These are phyloP conservation scores for Diaporthe sp. DNA, from an alignment of 2,329 filamentous ascomycete genomes.

Conservation along the genomic window DNA sequence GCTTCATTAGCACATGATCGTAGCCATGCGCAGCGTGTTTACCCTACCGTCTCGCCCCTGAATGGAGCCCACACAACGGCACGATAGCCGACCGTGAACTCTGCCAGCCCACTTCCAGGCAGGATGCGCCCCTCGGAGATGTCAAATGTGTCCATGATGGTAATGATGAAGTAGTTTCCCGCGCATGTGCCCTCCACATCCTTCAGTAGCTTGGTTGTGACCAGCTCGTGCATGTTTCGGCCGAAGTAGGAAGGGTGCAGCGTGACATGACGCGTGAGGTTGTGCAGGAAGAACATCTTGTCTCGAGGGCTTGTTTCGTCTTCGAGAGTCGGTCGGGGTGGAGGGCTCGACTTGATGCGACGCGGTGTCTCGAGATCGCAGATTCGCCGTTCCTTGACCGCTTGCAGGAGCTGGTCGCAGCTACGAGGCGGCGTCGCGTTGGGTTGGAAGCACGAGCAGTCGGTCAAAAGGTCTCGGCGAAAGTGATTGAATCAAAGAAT, in stretches of 20 bases:
- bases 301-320: background rate
- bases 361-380: background rate
- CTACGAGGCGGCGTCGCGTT: slow-evolving; percentile 1
- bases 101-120: slow-evolving; percentile 89
- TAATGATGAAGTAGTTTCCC: slow-evolving; percentile 97
- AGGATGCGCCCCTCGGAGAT: slow-evolving; percentile 94
- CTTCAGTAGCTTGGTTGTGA: slow-evolving; percentile 88
- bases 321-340: background rate
- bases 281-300: slow-evolving; percentile 97
- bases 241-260: slow-evolving; percentile 98
- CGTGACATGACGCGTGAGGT: slow-evolving; percentile 93
- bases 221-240: slow-evolving; percentile 90
- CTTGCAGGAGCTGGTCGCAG: background rate
- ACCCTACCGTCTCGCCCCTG: slow-evolving; percentile 90
- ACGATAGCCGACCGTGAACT: slow-evolving; percentile 95
- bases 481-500: background rate
- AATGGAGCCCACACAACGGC: slow-evolving; percentile 98
- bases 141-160: slow-evolving; percentile 96
- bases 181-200: slow-evolving; percentile 97
- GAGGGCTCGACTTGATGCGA: background rate
- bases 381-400: background rate
- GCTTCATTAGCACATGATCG: slow-evolving; percentile 32
- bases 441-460: background rate
- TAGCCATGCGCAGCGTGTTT: slow-evolving; percentile 26
- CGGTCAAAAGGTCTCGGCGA: background rate